Evolutionary conservation across 768 basidiomycete species (phyloP), one percentile per base, ranked within the genome.

Genomic region (Phylloporus arenicola): DNA sequence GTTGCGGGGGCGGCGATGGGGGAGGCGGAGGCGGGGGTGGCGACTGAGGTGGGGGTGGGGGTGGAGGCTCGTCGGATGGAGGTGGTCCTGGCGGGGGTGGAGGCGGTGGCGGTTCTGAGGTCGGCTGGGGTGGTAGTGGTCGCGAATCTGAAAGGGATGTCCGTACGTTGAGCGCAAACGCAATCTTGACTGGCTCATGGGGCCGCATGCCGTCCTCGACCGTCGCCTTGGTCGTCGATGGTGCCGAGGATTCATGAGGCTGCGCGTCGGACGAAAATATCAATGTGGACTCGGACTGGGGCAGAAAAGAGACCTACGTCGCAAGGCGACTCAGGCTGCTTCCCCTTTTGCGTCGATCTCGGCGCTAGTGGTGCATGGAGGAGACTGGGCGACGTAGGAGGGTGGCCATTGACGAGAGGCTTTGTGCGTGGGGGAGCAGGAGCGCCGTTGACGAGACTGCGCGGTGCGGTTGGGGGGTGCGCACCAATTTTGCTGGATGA

Each of bases 391-490:
- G 48, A 63, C 45, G 57, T 60, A 53, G 60, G 63, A 51, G 59
- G 61, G 48, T 72, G 68, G 13, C 77, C 78, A 51, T 80, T 79
- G 51, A 70, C 59, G 42, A 72, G 64, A 43, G 70, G 63, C 60
- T 80, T 81, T 44, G 73, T 35, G 51, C 61, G 57, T 48, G 63
- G 48, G 45, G 61, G 61, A 43, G 50, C 48, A 50, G 66, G 64
- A 47, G 57, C 50, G 47, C 71, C 75, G 52, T 72, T 75, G 43
- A 72, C 67, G 41, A 85, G 71, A 60, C 80, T 83, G 39, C 84
- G 75, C 14, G 84, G 84, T 1, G 81, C 84, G 2, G 82, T 86
- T 12, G 84, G 84, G 9, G 81, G 84, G 4, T 71, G 66, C 41
- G 71, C 76, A 45, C 79, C 80, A 61, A 79, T 72, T 60, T 79